Evolutionary conservation across 1,284 basidiomycete genomes (phyloP), one percentile per base, ranked within the genome.

Genomic region (Ustilago sp.): DNA sequence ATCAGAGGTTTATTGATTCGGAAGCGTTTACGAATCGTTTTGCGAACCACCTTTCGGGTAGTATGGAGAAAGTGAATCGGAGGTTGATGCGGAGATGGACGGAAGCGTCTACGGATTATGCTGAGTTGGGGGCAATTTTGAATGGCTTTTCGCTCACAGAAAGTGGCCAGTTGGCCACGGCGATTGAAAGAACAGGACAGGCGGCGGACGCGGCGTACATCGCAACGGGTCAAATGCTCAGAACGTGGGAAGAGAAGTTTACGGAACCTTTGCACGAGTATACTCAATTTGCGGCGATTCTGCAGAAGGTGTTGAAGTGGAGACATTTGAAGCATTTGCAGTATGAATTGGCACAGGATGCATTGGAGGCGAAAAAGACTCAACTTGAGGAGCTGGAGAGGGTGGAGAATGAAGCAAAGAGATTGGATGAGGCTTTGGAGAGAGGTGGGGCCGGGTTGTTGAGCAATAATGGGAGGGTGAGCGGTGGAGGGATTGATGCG

Each of bases 291-390:
- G 94, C 93, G 8, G 89, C 90, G 12, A 95, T 98, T 80, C 97
- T 99, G 88, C 95, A 94, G 88, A 93, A 93, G 83, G 88, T 98
- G 28, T 90, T 99, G 57, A 91, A 91, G 1, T 99, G 97, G 88
- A 92, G 97, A 36, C 97, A 99, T 86, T 94, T 96, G 87, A 99
- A 99, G 87, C 95, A 99, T 80, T 93, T 96, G 11, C 97, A 99
- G 86, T 95, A 93, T 83, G 97, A 99, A 87, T 92, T 97, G 89
- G 96, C 96, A 0, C 93, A 95, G 85, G 96, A 98, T 83, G 90
- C 90, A 35, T 88, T 99, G 23, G 95, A 96, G 75, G 89, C 89
- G 13, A 98, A 96, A 87, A 91, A 92, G 64, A 93, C 94, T 82
- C 90, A 92, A 79, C 88, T 99, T 53, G 94, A 93, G 64, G 93